Percentiles rank a stretch among this genome's conserved stretches.
These are phyloP conservation scores for Populus hybrid DNA, from an alignment of 441 rosid genomes.

Conservation along the genomic window DNA sequence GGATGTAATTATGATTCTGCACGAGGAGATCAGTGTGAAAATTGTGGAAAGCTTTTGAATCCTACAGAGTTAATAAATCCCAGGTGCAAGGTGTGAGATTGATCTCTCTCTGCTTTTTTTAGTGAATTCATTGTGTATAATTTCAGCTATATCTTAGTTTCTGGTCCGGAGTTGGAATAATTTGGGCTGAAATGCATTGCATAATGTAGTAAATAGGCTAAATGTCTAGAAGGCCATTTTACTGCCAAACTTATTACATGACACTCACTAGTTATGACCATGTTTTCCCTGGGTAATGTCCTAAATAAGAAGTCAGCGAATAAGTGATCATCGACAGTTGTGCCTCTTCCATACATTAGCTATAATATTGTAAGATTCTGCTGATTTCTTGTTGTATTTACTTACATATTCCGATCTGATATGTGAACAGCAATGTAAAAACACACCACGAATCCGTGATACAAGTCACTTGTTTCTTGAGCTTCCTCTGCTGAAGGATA, in stretches of 20 bases:
- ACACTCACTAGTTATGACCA: not conserved
- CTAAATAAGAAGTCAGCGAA: not conserved
- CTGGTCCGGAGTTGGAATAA: not conserved
- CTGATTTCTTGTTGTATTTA: not conserved
- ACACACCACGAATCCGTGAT: conserved; percentile 64
- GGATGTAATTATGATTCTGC: conserved; percentile 85
- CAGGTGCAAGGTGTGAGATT: conserved; percentile 69
- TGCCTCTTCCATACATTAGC: not conserved
- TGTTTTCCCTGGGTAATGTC: not conserved
- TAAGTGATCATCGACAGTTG: not conserved
- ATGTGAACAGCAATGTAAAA: conserved; percentile 57
- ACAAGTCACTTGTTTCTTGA: conserved; percentile 92
- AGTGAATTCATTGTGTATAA: not conserved
- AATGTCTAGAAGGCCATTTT: not conserved
- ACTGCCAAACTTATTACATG: not conserved
- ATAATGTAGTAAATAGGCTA: not conserved
- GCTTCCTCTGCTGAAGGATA: conserved; percentile 78
- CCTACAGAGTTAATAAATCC: conserved; percentile 90
- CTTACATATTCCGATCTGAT: conserved; percentile 13
- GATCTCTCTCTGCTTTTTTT: conserved; percentile 2
- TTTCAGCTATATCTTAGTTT: not conserved
- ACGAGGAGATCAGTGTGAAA: conserved; percentile 96
- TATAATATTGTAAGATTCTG: not conserved
- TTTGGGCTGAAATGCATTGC: not conserved
- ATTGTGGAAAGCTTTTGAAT: conserved; percentile 88